phyloP scores from a whole-genome alignment of 768 basidiomycete genomes.

The Boletus rubescentipes region DNA sequence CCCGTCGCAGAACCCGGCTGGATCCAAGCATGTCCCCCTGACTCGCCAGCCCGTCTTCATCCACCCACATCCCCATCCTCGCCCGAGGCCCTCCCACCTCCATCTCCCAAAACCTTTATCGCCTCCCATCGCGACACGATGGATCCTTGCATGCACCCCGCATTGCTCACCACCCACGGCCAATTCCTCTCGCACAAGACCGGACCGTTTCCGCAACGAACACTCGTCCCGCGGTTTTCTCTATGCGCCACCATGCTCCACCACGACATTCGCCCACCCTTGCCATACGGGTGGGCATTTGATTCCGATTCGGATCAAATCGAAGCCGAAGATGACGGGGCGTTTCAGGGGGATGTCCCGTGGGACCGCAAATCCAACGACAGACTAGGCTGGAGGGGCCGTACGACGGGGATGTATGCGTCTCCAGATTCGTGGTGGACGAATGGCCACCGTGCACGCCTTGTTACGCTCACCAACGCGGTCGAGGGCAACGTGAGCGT shows the following conservation, averaged over 20 bases:
- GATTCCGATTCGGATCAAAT: conserved; percentile 28
- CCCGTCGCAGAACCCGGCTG: conserved; percentile 25
- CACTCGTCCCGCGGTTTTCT: conserved; percentile 52
- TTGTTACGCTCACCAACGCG: conserved; percentile 45
- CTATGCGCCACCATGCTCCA: conserved; percentile 51
- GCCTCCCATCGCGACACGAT: conserved; percentile 35
- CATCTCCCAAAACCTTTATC: conserved; percentile 32
- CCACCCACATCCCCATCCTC: conserved; percentile 29
- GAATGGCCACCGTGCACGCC: conserved; percentile 47
- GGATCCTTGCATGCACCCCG: conserved; percentile 39
- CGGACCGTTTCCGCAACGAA: conserved; percentile 45
- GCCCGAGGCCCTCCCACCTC: background rate
- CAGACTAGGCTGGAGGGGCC: conserved; percentile 69
- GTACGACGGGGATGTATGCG: conserved; percentile 62
- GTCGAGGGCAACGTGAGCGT: conserved; percentile 40
- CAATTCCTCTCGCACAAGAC: conserved; percentile 48
- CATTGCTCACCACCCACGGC: conserved; percentile 42
- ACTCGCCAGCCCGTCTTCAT: conserved; percentile 27
- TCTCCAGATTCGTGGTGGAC: conserved; percentile 43
- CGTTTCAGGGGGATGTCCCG: conserved; percentile 48
- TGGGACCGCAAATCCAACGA: conserved; percentile 68
- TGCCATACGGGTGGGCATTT: conserved; percentile 47
- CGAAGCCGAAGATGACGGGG: conserved; percentile 9
- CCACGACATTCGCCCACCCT: conserved; percentile 53
- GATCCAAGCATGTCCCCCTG: conserved; percentile 20